Conservation (phyloP, 495 filamentous ascomycete species). For the Trichoderma gamsii region DNA sequence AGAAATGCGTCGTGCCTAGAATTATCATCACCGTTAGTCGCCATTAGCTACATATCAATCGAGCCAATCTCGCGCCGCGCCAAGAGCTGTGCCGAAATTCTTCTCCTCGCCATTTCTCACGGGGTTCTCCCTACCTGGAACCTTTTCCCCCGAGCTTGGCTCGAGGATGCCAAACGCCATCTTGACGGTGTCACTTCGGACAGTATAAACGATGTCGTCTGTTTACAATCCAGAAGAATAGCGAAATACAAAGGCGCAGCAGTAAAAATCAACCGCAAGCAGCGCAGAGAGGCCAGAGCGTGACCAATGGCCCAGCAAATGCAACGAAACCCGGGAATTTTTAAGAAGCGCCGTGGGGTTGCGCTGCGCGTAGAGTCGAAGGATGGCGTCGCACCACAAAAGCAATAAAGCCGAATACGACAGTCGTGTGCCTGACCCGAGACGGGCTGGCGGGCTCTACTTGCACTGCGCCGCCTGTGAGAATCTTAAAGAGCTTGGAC, state of each 20-base stretch:
- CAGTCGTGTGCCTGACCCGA: background rate
- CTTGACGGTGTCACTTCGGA: constrained; percentile 8
- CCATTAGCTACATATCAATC: background rate
- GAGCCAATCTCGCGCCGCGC: background rate
- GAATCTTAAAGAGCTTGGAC: background rate
- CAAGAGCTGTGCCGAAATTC: constrained; percentile 13
- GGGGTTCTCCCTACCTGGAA: constrained; percentile 17
- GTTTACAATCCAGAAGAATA: constrained; percentile 23
- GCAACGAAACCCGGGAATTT: background rate
- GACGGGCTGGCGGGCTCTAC: background rate
- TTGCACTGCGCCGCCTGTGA: background rate
- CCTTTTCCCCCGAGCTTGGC: constrained; percentile 17
- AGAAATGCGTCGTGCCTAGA: constrained; percentile 60
- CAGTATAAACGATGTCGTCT: constrained; percentile 32
- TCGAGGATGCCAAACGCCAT: constrained; percentile 26
- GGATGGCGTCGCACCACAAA: background rate
- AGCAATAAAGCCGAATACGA: constrained; percentile 5
- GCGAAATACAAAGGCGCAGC: background rate
- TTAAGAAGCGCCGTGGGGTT: background rate
- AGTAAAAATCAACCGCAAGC: background rate
- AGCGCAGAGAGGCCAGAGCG: background rate
- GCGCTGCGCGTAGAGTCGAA: background rate
- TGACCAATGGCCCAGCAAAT: background rate
- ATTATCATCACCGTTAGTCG: background rate
- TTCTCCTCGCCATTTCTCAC: background rate